A percentile compares a stretch with the other conserved stretches of the same genome.
phyloP scores from a whole-genome alignment of 768 basidiomycete species.

The Lanmaoa pseudosensibilis region DNA sequence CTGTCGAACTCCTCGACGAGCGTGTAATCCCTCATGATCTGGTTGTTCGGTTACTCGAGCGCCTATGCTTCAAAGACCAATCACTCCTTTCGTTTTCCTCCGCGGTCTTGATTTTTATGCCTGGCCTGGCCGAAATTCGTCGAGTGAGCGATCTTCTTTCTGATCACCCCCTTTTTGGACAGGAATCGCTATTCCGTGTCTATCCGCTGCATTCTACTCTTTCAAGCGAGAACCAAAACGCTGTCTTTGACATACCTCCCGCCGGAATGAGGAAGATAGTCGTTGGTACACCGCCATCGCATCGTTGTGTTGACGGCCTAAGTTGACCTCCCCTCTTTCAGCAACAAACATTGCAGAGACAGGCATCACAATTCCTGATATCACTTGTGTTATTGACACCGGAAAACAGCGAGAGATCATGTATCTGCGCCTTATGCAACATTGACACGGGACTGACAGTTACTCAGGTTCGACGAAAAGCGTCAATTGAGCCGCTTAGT shows the following conservation, averaged over 20 bases:
- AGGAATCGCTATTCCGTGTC: conserved; percentile 61
- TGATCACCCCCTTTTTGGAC: conserved; percentile 74
- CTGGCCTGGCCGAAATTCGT: conserved; percentile 92
- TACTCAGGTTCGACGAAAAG: conserved; percentile 87
- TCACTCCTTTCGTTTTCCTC: conserved; percentile 58
- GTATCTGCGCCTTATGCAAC: conserved; percentile 34
- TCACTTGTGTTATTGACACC: conserved; percentile 93
- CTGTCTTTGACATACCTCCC: conserved; percentile 88
- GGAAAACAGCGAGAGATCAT: conserved; percentile 95
- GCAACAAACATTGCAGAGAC: conserved; percentile 96
- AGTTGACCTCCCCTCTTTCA: conserved; percentile 27
- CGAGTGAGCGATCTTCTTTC: conserved; percentile 77
- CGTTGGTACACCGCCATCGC: conserved; percentile 57
- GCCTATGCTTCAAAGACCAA: conserved; percentile 70
- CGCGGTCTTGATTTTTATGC: conserved; percentile 91
- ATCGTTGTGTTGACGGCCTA: background rate
- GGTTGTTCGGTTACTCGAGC: conserved; percentile 79
- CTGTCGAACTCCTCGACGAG: conserved; percentile 85
- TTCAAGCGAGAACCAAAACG: conserved; percentile 86
- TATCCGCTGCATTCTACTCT: conserved; percentile 92
- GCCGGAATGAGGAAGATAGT: conserved; percentile 87
- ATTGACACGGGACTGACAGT: conserved; percentile 6
- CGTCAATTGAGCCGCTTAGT: conserved; percentile 89
- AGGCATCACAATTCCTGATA: conserved; percentile 97
- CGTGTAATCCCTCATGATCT: conserved; percentile 90